Conservation (phyloP, 768 basidiomycete genomes). For the Leccinum arenicola region DNA sequence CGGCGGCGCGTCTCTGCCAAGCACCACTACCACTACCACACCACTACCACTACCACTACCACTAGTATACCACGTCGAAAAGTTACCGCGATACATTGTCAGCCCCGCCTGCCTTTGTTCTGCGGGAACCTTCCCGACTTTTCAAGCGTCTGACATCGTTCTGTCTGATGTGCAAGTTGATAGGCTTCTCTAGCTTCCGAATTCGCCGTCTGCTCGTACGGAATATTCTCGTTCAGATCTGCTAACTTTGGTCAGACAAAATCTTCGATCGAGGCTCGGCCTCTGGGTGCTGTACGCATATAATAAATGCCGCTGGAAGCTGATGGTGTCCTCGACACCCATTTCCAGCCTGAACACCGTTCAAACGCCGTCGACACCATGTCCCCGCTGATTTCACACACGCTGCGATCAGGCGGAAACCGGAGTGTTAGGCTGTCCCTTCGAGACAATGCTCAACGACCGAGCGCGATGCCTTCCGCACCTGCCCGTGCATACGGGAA, state of each 20-base stretch:
- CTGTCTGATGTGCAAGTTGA: not conserved
- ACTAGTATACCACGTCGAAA: not conserved
- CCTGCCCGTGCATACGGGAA: not conserved
- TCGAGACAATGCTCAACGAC: not conserved
- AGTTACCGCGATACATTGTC: not conserved
- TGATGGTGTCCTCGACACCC: not conserved
- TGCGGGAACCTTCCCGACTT: not conserved
- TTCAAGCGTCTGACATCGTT: not conserved
- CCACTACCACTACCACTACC: too few relatives aligned
- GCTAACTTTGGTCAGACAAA: not conserved
- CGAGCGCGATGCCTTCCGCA: constrained; percentile 6
- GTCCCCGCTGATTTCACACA: not conserved
- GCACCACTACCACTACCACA: too few relatives aligned
- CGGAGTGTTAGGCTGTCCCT: too few relatives aligned
- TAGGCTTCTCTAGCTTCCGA: too few relatives aligned
- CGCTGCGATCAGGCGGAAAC: not conserved
- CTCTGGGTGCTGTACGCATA: not conserved
- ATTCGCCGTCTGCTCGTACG: not conserved
- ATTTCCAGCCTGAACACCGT: not conserved
- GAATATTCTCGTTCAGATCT: not conserved
- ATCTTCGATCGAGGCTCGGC: not conserved
- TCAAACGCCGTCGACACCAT: not conserved
- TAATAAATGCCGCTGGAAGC: not conserved
- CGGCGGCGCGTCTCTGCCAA: not conserved
- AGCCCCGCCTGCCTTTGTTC: not conserved